Base-by-base conservation (phyloP, 129 eudicot species). In the Silybum marianum region DNA sequence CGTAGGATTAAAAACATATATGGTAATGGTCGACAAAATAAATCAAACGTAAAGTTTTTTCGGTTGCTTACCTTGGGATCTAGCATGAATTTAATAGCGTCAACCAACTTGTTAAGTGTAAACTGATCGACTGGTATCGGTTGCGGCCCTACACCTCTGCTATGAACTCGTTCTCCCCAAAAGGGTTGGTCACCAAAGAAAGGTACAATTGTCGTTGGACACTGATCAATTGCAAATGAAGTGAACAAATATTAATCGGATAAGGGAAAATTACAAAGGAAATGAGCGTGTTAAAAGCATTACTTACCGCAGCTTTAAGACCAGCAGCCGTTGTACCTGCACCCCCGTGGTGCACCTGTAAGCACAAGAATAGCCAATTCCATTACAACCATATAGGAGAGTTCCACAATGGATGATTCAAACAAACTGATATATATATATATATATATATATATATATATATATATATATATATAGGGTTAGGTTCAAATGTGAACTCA, bases 301-400 rank as follows among this genome's bases (percentile, higher is more conserved):
- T 93, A 96, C 99, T 74, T 93, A 96, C 99, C 85, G 98, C 98
- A 84, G 98, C 95, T 85, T 90, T 96, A 60, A 96, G 99, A 86
- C 99, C 99, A 74, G 99, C 99, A 79, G 99, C 98, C 42, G 99
- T 96, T 75, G 99, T 96, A 71, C 99, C 99, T 18, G 98, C 99
- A 83, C 99, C 99, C 42, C 99, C 99, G 67, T 96, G 99, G 85
- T 96, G 99, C 75, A 96, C 99, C 99, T 96, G 85, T 38, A 81
- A 80, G 42, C 28, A 78, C 21, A 78, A 78, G 46, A 66, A 10
- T 44, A 18, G 60, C 58, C 24, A 74, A 74, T 7, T 13, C 26
- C 25, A 46, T 19, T 69, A 79, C 30, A 21, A 65, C 69, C 69
- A 24, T 66, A 72, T 58, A 58, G 8, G 23, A 58, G 65, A 51